phyloP scores from a whole-genome alignment of 148 eudicot species.

The Silene uniflora region DNA sequence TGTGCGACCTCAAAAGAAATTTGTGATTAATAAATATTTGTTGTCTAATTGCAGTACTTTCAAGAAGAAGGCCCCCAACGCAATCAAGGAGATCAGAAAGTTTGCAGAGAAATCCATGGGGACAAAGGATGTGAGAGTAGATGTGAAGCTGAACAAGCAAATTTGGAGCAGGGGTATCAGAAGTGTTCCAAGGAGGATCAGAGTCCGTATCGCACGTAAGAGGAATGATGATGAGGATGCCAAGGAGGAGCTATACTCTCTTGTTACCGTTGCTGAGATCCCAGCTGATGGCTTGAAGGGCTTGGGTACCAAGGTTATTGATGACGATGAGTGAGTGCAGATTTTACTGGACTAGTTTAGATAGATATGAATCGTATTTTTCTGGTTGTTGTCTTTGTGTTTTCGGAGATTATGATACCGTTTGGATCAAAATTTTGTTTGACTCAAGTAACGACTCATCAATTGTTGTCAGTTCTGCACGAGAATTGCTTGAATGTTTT shows the following conservation, averaged over 20 bases:
- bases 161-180: constrained; percentile 86
- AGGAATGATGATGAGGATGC: constrained; percentile 95
- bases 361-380: constrained; percentile 14
- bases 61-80: constrained; percentile 86
- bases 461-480: background rate
- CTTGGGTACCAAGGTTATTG: constrained; percentile 75
- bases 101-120: constrained; percentile 79
- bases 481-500: background rate
- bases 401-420: constrained; percentile 10
- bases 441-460: background rate
- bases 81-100: constrained; percentile 70
- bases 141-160: constrained; percentile 74
- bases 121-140: constrained; percentile 72
- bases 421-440: constrained; percentile 23
- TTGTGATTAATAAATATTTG: no score
- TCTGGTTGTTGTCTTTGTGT: constrained; percentile 4
- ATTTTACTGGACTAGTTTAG: constrained; percentile 9
- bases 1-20: no score
- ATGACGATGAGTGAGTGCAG: constrained; percentile 57
- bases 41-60: constrained; percentile 45
- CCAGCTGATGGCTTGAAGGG: constrained; percentile 78
- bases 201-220: constrained; percentile 86
- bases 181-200: constrained; percentile 78
- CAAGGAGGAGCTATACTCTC: constrained; percentile 91
- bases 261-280: constrained; percentile 76